Percentiles rank a stretch among this genome's conserved stretches.
Evolutionary conservation across 495 filamentous ascomycete genomes (phyloP).

Genomic region (Aspergillus kassunensis): DNA sequence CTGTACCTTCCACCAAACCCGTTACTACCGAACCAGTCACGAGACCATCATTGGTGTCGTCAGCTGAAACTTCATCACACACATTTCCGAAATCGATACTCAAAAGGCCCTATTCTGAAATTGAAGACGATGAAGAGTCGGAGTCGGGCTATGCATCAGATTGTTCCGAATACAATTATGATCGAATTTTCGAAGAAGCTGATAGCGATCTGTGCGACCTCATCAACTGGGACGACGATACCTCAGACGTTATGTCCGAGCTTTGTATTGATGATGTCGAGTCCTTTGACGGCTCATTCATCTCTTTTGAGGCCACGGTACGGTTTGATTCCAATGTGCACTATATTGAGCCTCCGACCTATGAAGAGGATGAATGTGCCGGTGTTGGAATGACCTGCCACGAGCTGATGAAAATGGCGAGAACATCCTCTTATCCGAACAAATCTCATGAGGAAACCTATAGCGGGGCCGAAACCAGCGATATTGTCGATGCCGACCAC

Average conservation of each 20-base stretch:
- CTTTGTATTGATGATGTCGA: conserved; percentile 33
- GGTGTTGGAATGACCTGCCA: conserved; percentile 37
- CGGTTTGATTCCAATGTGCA: conserved; percentile 35
- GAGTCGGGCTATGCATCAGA: conserved; percentile 46
- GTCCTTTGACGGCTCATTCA: conserved; percentile 40
- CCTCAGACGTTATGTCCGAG: conserved; percentile 29
- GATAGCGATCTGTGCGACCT: conserved; percentile 34
- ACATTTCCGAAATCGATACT: conserved; percentile 38
- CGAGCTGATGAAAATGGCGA: conserved; percentile 41
- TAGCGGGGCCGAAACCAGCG: conserved; percentile 18
- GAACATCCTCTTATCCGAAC: conserved; percentile 19
- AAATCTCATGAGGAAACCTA: conserved; percentile 11
- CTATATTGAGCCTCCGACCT: conserved; percentile 35
- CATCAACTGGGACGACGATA: conserved; percentile 37
- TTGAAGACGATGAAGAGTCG: conserved; percentile 28
- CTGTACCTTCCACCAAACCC: conserved; percentile 32
- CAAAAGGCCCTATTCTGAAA: conserved; percentile 32
- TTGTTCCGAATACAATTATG: conserved; percentile 33
- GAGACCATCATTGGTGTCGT: conserved; percentile 17
- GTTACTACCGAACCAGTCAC: conserved; percentile 21
- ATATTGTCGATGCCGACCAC: conserved; percentile 14
- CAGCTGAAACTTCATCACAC: conserved; percentile 21
- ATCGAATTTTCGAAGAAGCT: conserved; percentile 27
- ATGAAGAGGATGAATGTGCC: conserved; percentile 23
- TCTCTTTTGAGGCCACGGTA: conserved; percentile 38